These are phyloP conservation scores for Balansia obtecta DNA, from an alignment of 2,329 filamentous ascomycete genomes.

Conservation along the genomic window DNA sequence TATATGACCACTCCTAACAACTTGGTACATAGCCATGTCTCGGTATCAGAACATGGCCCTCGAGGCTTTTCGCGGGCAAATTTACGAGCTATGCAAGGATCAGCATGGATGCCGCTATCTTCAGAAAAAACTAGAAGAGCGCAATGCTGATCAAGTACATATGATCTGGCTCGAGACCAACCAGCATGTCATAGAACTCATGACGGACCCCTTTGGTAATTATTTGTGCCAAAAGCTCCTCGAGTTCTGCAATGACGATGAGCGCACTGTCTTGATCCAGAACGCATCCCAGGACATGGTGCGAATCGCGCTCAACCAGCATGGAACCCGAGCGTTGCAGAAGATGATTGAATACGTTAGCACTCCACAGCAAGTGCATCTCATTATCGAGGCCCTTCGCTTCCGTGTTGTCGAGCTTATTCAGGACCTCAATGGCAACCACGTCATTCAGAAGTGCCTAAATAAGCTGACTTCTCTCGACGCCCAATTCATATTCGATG, in stretches of 20 bases:
- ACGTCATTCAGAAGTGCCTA: conserved; percentile 97
- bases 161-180: conserved; percentile 93
- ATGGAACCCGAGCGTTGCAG: conserved; percentile 89
- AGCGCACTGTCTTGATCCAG: conserved; percentile 84
- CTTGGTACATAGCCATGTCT: conserved; percentile 43
- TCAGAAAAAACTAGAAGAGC: conserved; percentile 94
- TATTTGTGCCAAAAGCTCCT: conserved; percentile 98
- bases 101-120: conserved; percentile 95
- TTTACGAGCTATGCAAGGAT: conserved; percentile 90
- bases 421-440: conserved; percentile 95
- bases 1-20: conserved; percentile 15
- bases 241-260: conserved; percentile 88
- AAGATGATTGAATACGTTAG: conserved; percentile 99
- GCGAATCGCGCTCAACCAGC: conserved; percentile 89
- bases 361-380: conserved; percentile 70
- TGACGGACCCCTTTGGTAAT: conserved; percentile 98
- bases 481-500: conserved; percentile 93
- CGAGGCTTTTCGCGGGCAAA: conserved; percentile 67
- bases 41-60: conserved; percentile 76
- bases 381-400: conserved; percentile 75
- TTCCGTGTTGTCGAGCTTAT: conserved; percentile 86
- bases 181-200: conserved; percentile 87
- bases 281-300: conserved; percentile 83
- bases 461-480: conserved; percentile 80
- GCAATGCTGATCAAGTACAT: conserved; percentile 69